Percentiles rank a stretch among this genome's conserved stretches.
Evolutionary conservation across 2,329 filamentous ascomycete species (phyloP).

Genomic region (Aspergillus fijiensis): DNA sequence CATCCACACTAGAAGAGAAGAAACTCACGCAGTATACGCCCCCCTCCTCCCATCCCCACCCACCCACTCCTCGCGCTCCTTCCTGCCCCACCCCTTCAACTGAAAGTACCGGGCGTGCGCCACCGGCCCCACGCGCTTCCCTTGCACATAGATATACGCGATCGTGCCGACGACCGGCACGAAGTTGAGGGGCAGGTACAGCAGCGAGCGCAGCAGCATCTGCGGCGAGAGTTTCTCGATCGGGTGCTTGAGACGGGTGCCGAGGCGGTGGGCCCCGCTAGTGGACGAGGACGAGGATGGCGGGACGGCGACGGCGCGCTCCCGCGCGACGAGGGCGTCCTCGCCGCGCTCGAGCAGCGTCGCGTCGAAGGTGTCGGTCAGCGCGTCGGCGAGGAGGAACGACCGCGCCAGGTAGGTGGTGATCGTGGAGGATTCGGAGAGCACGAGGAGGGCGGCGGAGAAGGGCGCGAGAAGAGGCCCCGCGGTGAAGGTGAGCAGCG

Average conservation of each 20-base stretch:
- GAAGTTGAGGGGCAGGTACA: slow-evolving; percentile 90
- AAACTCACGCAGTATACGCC: slow-evolving; percentile 75
- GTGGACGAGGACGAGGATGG: too few species aligned
- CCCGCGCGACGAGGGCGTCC: slow-evolving; percentile 66
- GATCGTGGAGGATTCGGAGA: slow-evolving; percentile 56
- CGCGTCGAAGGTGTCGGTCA: slow-evolving; percentile 88
- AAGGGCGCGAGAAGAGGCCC: slow-evolving; percentile 65
- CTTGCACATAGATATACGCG: slow-evolving; percentile 76
- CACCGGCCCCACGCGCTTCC: slow-evolving; percentile 55
- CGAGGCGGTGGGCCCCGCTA: slow-evolving; percentile 35
- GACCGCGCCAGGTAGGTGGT: slow-evolving; percentile 59
- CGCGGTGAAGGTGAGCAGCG: slow-evolving; percentile 78
- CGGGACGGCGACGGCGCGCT: slow-evolving; percentile 66
- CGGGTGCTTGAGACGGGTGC: slow-evolving; percentile 54
- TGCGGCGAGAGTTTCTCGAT: slow-evolving; percentile 51
- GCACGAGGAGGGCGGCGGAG: slow-evolving; percentile 59
- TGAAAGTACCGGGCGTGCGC: slow-evolving; percentile 76
- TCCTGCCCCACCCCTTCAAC: slow-evolving; percentile 75
- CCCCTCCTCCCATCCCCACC: slow-evolving; percentile 65
- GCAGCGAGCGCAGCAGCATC: slow-evolving; percentile 71
- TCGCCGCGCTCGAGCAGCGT: slow-evolving; percentile 57
- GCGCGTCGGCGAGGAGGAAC: slow-evolving; percentile 76
- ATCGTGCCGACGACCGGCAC: slow-evolving; percentile 84
- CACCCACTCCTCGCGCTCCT: slow-evolving; percentile 67
- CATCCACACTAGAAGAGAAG: neutral